These are phyloP conservation scores for Lentinula guzmanii DNA, from an alignment of 768 basidiomycete species.

Conservation along the genomic window DNA sequence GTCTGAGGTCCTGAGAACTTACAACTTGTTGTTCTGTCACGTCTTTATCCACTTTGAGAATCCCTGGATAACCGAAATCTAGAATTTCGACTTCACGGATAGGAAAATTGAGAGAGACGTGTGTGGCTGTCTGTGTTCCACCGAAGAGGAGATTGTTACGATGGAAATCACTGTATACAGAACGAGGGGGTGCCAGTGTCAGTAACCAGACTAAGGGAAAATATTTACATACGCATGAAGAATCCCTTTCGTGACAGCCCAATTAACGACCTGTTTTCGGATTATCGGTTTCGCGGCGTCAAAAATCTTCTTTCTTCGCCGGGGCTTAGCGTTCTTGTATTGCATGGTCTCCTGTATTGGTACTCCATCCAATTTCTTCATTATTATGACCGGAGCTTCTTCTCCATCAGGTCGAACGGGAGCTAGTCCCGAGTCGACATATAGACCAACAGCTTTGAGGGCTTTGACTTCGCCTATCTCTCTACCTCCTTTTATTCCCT, in stretches of 20 bases:
- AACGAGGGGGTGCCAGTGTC: not conserved
- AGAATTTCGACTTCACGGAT: not conserved
- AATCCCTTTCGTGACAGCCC: not conserved
- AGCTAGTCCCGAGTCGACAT: not conserved
- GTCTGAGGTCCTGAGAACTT: not conserved
- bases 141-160: not conserved
- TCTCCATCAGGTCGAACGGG: not conserved
- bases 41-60: not conserved
- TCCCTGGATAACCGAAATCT: not conserved
- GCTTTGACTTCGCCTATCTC: not conserved
- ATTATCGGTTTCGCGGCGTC: not conserved
- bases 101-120: not conserved
- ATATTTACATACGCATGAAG: not conserved
- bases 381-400: not conserved
- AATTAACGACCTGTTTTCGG: not conserved
- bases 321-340: not conserved
- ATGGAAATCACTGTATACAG: not conserved
- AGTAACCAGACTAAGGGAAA: not conserved
- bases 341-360: not conserved
- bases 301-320: not conserved
- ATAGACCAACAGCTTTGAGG: not conserved
- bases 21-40: not conserved
- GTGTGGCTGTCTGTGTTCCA: not conserved
- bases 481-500: not conserved
- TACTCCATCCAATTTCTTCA: not conserved